A percentile compares a stretch with the other conserved stretches of the same genome.
Conservation (phyloP, 495 filamentous ascomycete species). For the Usnea hakonensis region DNA sequence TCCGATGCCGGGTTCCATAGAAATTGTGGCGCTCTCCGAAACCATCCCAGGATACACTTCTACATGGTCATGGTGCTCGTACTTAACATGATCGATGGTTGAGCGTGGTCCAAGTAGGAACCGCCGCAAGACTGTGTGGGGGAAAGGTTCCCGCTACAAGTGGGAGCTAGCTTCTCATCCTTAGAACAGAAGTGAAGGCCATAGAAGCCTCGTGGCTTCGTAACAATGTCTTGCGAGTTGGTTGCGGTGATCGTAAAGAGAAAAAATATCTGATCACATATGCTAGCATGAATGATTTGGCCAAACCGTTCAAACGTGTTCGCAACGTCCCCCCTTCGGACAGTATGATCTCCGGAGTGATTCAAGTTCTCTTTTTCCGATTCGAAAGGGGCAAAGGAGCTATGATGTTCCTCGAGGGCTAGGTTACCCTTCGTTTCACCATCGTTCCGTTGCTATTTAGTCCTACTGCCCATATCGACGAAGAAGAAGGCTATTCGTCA, state of each 20-base stretch:
- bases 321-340: slow-evolving; percentile 36
- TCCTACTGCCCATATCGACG: slow-evolving; percentile 15
- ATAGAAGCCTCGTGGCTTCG: neutral
- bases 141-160: slow-evolving; percentile 47
- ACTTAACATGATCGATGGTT: slow-evolving; percentile 32
- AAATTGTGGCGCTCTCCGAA: slow-evolving; percentile 45
- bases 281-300: slow-evolving; percentile 56
- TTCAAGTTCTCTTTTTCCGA: slow-evolving; percentile 26
- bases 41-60: slow-evolving; percentile 59
- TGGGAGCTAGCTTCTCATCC: neutral
- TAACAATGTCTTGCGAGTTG: neutral
- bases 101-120: slow-evolving; percentile 42
- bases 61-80: slow-evolving; percentile 51
- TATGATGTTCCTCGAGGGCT: slow-evolving; percentile 18
- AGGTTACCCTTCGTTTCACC: slow-evolving; percentile 20
- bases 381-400: slow-evolving; percentile 27
- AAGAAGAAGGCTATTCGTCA: slow-evolving; percentile 13
- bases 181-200: neutral
- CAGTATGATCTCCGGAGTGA: slow-evolving; percentile 27
- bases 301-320: slow-evolving; percentile 52
- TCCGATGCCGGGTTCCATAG: slow-evolving; percentile 47
- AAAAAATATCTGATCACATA: neutral
- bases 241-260: neutral
- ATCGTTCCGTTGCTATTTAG: slow-evolving; percentile 8
- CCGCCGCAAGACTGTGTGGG: slow-evolving; percentile 60